These are phyloP conservation scores for Vitis rupestris DNA, from an alignment of 164 flowering plant species.

Conservation along the genomic window DNA sequence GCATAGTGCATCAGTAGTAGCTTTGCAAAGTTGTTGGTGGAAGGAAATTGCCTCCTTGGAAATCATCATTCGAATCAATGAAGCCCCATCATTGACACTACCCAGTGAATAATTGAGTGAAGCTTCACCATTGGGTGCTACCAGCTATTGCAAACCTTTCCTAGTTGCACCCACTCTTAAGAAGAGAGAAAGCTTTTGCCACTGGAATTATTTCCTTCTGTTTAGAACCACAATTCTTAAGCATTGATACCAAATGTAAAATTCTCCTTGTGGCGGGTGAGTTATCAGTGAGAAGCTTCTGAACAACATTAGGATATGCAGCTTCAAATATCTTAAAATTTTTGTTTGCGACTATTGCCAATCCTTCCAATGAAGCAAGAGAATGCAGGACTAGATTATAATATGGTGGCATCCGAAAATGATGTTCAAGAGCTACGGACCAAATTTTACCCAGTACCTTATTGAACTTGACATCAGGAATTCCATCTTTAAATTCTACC, in stretches of 20 bases:
- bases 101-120: slow-evolving; percentile 18
- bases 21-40: slow-evolving; percentile 51
- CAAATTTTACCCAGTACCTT: slow-evolving; percentile 88
- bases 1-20: slow-evolving; percentile 53
- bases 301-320: slow-evolving; percentile 91
- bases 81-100: slow-evolving; percentile 51
- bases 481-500: slow-evolving; percentile 73
- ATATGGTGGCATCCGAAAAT: slow-evolving; percentile 96
- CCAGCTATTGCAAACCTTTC: slow-evolving; percentile 33
- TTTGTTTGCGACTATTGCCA: slow-evolving; percentile 85
- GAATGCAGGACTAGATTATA: slow-evolving; percentile 83
- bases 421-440: slow-evolving; percentile 85
- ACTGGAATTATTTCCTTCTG: slow-evolving; percentile 72
- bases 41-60: slow-evolving; percentile 65
- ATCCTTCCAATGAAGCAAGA: slow-evolving; percentile 92
- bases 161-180: slow-evolving; percentile 68
- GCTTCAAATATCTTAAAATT: slow-evolving; percentile 90
- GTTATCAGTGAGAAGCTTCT: slow-evolving; percentile 86
- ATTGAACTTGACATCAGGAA: slow-evolving; percentile 93
- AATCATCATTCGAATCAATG: slow-evolving; percentile 59
- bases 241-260: slow-evolving; percentile 60
- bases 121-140: slow-evolving; percentile 18
- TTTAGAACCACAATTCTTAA: slow-evolving; percentile 47
- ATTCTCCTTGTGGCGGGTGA: slow-evolving; percentile 71
- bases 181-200: slow-evolving; percentile 79